Base-by-base conservation (phyloP, 2,329 filamentous ascomycete genomes). In the Aspergillus sojae region DNA sequence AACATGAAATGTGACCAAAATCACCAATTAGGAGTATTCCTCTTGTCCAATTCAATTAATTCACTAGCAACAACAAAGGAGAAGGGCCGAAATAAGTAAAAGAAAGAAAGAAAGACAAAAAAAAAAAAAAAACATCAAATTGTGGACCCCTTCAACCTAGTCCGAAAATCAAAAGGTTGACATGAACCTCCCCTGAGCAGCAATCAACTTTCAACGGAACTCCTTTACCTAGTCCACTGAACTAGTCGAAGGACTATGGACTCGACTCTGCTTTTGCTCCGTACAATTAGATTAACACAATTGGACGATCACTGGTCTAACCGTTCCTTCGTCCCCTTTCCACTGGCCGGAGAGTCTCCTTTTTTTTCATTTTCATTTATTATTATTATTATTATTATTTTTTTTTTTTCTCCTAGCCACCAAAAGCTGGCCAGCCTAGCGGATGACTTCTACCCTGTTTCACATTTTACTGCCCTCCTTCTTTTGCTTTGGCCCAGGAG, bases 171-270 rank as follows among this genome's bases (percentile, higher is more conserved):
- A 32, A 54, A 54, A 57, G 34, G 36, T 43, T 61, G 64, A 66
- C 62, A 63, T 45, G 62, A 62, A 60, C 64, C 57, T 39, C 54
- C 52, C 32, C 57, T 48, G n/a, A 48, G 12, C 23, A 48, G 21
- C 21, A 48, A 50, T 19, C 46, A 30, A 48, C 10, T 26, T 48
- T 16, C 11, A 48, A 48, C 28, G 46, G 23, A 50, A n/a, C 46
- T 50, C 46, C 43, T 46, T 23, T 46, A 12, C n/a, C 1, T 32
- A 32, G 46, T 30, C 26, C 26, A 50, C 26, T 30, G 26, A 21
- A 50, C 46, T 50, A 50, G 46, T 50, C 46, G 16, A 28, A 19
- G 23, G 23, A n/a, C 26, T 30, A 50, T 30, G 26, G 26, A 50
- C 7, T 30, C 23, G 26, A 19, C 23, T 9, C 14, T 26, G 23